Percentiles rank a stretch among this genome's conserved stretches.
Conservation (phyloP, 73 alveolate species). For the Paramecium bursaria region DNA sequence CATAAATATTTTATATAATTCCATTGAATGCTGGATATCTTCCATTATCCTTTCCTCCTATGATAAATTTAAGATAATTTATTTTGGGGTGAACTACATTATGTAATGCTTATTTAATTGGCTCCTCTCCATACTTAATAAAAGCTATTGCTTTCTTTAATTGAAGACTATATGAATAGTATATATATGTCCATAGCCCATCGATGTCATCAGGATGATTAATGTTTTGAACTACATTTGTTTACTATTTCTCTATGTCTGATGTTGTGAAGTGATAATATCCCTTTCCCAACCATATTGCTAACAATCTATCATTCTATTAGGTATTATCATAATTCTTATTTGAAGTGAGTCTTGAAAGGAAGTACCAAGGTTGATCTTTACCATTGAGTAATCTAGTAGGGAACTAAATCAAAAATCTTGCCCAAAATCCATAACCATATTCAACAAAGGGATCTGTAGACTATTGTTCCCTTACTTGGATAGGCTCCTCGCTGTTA, state of each 20-base stretch:
- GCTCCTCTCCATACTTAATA: conserved; percentile 35
- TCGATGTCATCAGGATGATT: conserved; percentile 62
- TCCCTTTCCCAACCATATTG: conserved; percentile 64
- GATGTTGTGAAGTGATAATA: conserved; percentile 62
- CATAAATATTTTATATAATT: too few relatives aligned
- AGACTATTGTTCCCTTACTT: too few relatives aligned
- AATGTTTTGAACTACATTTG: conserved; percentile 17
- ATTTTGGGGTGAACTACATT: conserved; percentile 26
- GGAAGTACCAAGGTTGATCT: conserved; percentile 54
- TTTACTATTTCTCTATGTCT: neutral
- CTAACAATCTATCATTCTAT: conserved; percentile 46
- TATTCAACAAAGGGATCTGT: conserved; percentile 50
- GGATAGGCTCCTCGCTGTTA: conserved; percentile 14
- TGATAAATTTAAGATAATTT: conserved; percentile 23
- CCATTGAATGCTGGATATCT: conserved; percentile 64
- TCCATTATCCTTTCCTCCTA: conserved; percentile 52
- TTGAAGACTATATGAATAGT: conserved; percentile 57
- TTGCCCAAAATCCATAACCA: conserved; percentile 60
- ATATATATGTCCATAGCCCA: conserved; percentile 62
- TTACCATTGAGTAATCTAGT: conserved; percentile 50
- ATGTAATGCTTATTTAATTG: neutral
- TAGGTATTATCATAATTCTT: neutral
- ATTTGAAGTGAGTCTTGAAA: conserved; percentile 40
- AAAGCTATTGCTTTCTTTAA: conserved; percentile 41
- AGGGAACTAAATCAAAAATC: conserved; percentile 52